Conservation (phyloP, 2,329 filamentous ascomycete species). For the Ilyonectria sp. region DNA sequence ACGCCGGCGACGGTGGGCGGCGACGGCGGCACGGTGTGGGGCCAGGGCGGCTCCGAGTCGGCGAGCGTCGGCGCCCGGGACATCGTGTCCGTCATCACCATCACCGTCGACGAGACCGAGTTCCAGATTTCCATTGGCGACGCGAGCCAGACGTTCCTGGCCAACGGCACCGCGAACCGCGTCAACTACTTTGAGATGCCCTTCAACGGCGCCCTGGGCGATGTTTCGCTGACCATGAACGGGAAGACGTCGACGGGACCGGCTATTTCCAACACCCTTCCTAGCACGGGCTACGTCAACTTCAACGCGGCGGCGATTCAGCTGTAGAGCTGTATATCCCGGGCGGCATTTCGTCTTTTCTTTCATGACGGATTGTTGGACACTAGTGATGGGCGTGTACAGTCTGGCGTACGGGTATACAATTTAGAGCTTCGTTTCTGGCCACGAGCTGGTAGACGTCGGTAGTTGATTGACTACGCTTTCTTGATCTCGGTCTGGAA, state of each 20-base stretch:
- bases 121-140: constrained; percentile 52
- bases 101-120: constrained; percentile 46
- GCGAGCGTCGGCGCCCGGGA: constrained; percentile 45
- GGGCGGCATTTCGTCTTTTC: neutral
- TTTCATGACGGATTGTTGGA: neutral
- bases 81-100: constrained; percentile 54
- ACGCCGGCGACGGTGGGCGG: constrained; percentile 46
- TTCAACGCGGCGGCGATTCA: constrained; percentile 43
- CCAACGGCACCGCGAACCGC: constrained; percentile 32
- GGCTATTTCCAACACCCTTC: constrained; percentile 36
- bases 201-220: constrained; percentile 34
- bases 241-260: constrained; percentile 32
- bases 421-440: neutral
- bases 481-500: constrained; percentile 69
- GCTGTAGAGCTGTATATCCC: constrained; percentile 13
- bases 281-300: constrained; percentile 41
- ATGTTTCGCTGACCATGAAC: constrained; percentile 40
- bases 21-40: constrained; percentile 52
- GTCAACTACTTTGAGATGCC: constrained; percentile 44
- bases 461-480: constrained; percentile 22
- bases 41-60: constrained; percentile 44
- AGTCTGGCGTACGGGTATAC: neutral
- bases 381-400: neutral
- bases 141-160: constrained; percentile 30
- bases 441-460: neutral